These are phyloP conservation scores for Carnegiea gigantea DNA, from an alignment of 179 eudicot species.

Conservation along the genomic window DNA sequence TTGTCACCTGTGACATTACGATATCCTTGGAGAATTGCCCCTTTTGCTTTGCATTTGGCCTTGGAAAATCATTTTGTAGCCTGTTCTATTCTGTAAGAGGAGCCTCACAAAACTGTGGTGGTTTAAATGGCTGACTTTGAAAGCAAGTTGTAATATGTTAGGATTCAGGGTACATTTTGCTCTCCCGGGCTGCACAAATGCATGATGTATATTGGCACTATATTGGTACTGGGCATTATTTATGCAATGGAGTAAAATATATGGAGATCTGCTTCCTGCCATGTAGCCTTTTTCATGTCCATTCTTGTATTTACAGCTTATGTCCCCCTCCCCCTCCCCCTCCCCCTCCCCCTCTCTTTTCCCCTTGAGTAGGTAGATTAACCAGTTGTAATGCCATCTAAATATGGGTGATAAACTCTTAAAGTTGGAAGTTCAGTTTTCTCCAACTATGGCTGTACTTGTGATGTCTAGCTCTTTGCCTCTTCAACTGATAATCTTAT, in stretches of 20 bases:
- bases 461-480: too few species aligned
- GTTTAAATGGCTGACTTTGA: not conserved
- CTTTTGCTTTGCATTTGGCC: not conserved
- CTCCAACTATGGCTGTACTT: too few species aligned
- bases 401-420: too few species aligned
- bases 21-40: slow-evolving; percentile 1
- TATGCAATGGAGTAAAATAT: not conserved
- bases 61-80: not conserved
- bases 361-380: too few species aligned
- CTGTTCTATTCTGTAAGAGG: not conserved
- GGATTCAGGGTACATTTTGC: not conserved
- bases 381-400: too few species aligned
- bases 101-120: not conserved
- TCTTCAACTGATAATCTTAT: too few species aligned
- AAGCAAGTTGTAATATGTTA: not conserved
- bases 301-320: not conserved
- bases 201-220: not conserved
- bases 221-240: not conserved
- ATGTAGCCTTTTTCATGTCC: not conserved
- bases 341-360: too few species aligned
- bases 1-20: not conserved
- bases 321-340: too few species aligned
- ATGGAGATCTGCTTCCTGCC: not conserved
- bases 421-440: too few species aligned
- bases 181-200: not conserved